Percentiles rank a stretch among this genome's conserved stretches.
These are phyloP conservation scores for Glebionis coronaria DNA, from an alignment of 129 eudicot genomes.

Conservation along the genomic window DNA sequence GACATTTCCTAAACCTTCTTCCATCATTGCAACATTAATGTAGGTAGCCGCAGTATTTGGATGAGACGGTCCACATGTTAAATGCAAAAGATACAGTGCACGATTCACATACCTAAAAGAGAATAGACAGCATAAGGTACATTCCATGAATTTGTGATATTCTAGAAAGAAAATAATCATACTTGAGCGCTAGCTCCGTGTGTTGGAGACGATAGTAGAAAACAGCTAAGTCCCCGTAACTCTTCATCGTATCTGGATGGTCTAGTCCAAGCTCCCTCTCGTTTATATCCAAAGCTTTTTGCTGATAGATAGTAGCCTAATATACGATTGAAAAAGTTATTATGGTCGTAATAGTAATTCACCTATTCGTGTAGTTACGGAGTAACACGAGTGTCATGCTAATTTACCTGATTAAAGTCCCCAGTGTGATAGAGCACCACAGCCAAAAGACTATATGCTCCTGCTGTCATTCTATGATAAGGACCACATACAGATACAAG, in stretches of 20 bases:
- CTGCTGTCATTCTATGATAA: constrained; percentile 98
- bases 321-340: constrained; percentile 5
- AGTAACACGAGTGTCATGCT: constrained; percentile 7
- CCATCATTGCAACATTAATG: constrained; percentile 99
- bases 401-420: constrained; percentile 88
- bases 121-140: constrained; percentile 20
- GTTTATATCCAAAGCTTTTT: constrained; percentile 94
- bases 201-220: constrained; percentile 97
- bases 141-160: neutral
- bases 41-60: constrained; percentile 99
- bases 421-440: constrained; percentile 98
- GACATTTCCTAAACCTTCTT: constrained; percentile 96
- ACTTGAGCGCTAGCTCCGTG: constrained; percentile 95
- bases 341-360: constrained; percentile 4
- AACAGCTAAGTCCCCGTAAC: constrained; percentile 97
- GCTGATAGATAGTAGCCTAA: constrained; percentile 97
- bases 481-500: constrained; percentile 95
- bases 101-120: constrained; percentile 86
- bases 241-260: constrained; percentile 99
- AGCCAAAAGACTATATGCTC: constrained; percentile 98
- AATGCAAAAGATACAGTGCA: constrained; percentile 90
- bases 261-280: constrained; percentile 99
- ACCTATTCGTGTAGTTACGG: neutral
- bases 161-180: constrained; percentile 19
- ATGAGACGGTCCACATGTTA: constrained; percentile 97